phyloP scores from a whole-genome alignment of 2,329 filamentous ascomycete genomes.

The Colletotrichum godetiae region DNA sequence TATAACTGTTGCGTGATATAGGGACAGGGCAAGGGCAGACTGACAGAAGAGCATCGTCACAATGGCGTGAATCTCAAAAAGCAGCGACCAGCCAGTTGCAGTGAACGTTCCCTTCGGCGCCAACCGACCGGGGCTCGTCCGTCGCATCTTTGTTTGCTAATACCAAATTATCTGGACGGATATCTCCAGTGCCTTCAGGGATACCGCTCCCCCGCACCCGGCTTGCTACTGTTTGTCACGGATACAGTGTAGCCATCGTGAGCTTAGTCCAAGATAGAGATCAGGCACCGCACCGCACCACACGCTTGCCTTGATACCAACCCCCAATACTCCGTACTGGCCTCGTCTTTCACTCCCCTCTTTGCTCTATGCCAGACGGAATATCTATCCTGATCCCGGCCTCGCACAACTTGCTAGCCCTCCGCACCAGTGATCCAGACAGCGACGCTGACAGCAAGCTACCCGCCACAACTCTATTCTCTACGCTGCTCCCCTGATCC shows the following conservation, averaged over 20 bases:
- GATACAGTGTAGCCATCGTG: slow-evolving; percentile 22
- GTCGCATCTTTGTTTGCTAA: slow-evolving; percentile 20
- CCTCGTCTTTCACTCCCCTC: background rate
- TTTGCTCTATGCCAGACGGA: background rate
- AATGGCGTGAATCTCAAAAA: background rate
- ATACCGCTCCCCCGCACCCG: slow-evolving; percentile 11
- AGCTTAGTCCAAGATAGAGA: background rate
- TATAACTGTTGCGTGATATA: slow-evolving; percentile 22
- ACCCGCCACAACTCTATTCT: slow-evolving; percentile 16
- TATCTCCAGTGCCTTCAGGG: slow-evolving; percentile 9
- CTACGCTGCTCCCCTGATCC: background rate
- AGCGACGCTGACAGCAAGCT: slow-evolving; percentile 19
- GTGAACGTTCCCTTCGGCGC: slow-evolving; percentile 10
- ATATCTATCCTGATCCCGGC: background rate
- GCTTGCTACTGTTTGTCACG: background rate
- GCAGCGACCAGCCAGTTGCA: background rate
- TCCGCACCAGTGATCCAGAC: slow-evolving; percentile 24
- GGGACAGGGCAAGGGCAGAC: background rate
- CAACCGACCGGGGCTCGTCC: slow-evolving; percentile 15
- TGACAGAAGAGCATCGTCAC: background rate
- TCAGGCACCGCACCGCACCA: background rate
- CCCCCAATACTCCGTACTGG: background rate
- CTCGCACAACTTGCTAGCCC: background rate
- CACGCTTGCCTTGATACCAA: background rate
- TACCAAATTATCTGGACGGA: background rate